Percentiles rank a stretch among this genome's conserved stretches.
These are phyloP conservation scores for Leccinum olivaceoglutinosum DNA, from an alignment of 1,284 basidiomycete genomes.

Conservation along the genomic window DNA sequence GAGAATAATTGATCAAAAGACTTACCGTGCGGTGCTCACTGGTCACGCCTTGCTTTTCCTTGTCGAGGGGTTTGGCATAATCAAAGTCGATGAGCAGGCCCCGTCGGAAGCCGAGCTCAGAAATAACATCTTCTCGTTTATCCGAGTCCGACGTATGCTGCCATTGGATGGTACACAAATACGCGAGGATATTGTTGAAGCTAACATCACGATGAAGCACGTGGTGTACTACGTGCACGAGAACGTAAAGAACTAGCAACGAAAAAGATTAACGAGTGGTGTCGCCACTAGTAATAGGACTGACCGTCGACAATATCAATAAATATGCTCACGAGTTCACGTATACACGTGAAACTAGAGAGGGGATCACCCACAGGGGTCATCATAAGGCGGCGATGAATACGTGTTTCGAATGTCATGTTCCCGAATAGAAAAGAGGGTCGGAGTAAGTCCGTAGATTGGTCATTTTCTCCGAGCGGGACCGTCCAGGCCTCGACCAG, in stretches of 20 bases:
- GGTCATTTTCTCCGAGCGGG: not conserved
- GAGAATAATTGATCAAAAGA: not conserved
- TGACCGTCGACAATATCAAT: not conserved
- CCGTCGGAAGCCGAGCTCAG: not conserved
- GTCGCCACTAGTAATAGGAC: not conserved
- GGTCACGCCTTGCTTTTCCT: not conserved
- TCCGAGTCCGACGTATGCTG: not conserved
- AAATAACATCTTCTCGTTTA: not conserved
- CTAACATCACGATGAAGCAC: not conserved
- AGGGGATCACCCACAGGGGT: not conserved
- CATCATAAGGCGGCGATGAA: not conserved
- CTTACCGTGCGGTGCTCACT: not conserved
- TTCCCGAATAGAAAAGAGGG: not conserved
- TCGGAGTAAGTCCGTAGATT: not conserved
- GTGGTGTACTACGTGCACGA: not conserved
- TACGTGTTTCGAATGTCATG: not conserved
- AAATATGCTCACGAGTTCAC: not conserved
- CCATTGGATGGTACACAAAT: not conserved
- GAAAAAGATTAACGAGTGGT: not conserved
- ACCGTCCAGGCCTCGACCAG: not conserved
- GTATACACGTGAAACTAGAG: not conserved
- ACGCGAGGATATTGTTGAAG: not conserved
- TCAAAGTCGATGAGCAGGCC: not conserved
- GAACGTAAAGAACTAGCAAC: not conserved
- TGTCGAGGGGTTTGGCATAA: not conserved